These are phyloP conservation scores for Coemansia sp. DNA, from an alignment of 192 early-diverging fungal species.

Conservation along the genomic window DNA sequence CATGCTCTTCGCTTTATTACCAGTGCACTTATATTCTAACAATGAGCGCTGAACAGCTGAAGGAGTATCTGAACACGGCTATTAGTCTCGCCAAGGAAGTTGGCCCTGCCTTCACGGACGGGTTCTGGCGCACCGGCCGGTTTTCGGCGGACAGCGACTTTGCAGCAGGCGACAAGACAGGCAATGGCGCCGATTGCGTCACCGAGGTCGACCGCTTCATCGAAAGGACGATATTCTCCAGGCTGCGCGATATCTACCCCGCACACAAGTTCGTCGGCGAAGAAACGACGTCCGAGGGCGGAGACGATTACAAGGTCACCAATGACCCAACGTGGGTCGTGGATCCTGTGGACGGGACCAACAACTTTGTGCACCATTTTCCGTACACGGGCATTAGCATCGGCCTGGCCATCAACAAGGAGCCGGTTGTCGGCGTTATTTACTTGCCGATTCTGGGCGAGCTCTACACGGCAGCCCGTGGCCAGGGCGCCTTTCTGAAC, in stretches of 20 bases:
- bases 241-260: slow-evolving; percentile 63
- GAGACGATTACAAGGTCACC: slow-evolving; percentile 58
- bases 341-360: slow-evolving; percentile 81
- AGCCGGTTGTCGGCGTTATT: slow-evolving; percentile 84
- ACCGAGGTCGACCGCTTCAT: slow-evolving; percentile 85
- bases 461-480: slow-evolving; percentile 55
- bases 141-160: slow-evolving; percentile 29
- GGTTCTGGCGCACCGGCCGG: slow-evolving; percentile 45
- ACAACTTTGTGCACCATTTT: slow-evolving; percentile 73
- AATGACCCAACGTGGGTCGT: slow-evolving; percentile 86
- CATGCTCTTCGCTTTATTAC: background rate
- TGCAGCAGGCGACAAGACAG: slow-evolving; percentile 35
- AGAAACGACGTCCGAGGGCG: slow-evolving; percentile 66
- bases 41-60: slow-evolving; percentile 25
- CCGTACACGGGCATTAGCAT: slow-evolving; percentile 89
- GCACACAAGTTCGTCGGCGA: slow-evolving; percentile 85
- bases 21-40: background rate
- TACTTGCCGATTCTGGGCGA: slow-evolving; percentile 89
- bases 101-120: slow-evolving; percentile 49
- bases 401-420: slow-evolving; percentile 69
- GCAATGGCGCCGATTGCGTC: slow-evolving; percentile 55
- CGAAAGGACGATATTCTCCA: slow-evolving; percentile 66
- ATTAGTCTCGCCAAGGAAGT: slow-evolving; percentile 38
- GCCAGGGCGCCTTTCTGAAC: slow-evolving; percentile 40
- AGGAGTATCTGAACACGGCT: slow-evolving; percentile 29